Conservation (phyloP, 495 filamentous ascomycete species). For the Lasiosphaeria miniovina region DNA sequence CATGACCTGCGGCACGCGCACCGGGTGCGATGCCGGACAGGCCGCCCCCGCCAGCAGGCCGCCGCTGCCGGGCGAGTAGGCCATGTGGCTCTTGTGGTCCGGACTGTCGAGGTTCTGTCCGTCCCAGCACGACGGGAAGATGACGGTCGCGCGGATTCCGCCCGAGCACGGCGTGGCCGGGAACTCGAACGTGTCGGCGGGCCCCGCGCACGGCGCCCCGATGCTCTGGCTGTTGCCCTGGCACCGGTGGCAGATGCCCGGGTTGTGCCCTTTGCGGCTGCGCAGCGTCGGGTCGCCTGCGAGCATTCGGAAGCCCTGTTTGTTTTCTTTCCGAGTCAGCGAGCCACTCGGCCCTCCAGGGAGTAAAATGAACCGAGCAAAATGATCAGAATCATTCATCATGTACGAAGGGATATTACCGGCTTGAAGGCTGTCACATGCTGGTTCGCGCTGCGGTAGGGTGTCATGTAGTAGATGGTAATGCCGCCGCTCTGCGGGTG, state of each 20-base stretch:
- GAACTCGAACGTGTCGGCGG: slow-evolving; percentile 26
- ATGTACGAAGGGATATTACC: not conserved
- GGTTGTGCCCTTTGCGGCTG: slow-evolving; percentile 25
- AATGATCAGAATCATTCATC: no score
- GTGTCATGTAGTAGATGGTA: slow-evolving; percentile 47
- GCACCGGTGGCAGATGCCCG: slow-evolving; percentile 28
- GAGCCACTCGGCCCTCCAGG: no score
- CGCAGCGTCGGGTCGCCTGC: slow-evolving; percentile 33
- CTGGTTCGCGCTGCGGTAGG: slow-evolving; percentile 38
- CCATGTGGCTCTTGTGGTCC: slow-evolving; percentile 35
- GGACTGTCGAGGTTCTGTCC: slow-evolving; percentile 17
- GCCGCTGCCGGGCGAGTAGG: slow-evolving; percentile 33
- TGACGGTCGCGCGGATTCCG: slow-evolving; percentile 37
- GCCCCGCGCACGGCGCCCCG: slow-evolving; percentile 21
- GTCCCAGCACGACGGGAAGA: slow-evolving; percentile 26
- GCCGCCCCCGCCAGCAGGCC: slow-evolving; percentile 34
- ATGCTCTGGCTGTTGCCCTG: slow-evolving; percentile 19
- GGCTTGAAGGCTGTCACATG: slow-evolving; percentile 45
- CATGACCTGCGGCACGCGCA: slow-evolving; percentile 35
- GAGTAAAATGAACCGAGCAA: no score
- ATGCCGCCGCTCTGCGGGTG: slow-evolving; percentile 27
- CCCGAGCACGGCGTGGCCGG: slow-evolving; percentile 29
- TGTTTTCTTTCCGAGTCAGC: not conserved
- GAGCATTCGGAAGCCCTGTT: slow-evolving; percentile 39
- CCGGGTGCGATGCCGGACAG: slow-evolving; percentile 34